Base-by-base conservation (phyloP, 495 filamentous ascomycete genomes). In the Aspergillus leporis region DNA sequence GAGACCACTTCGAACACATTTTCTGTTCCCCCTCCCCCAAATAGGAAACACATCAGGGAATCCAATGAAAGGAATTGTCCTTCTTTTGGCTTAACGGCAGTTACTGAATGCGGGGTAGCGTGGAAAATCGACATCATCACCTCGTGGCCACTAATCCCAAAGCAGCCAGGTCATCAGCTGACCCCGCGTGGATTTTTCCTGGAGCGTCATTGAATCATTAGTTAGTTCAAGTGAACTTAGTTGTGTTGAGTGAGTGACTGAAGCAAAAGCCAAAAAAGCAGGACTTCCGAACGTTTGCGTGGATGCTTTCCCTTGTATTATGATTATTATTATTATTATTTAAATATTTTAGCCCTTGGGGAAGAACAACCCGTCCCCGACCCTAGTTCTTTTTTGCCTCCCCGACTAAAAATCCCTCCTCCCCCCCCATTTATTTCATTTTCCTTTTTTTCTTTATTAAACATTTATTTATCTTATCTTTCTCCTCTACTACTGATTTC, bases 41-140 rank as follows among this genome's bases (percentile, higher is more conserved):
- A 28, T 28, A 28, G 25, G 25, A 28, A 28, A 28, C 25, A 28
- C 25, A 28, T 28, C 25, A 28, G n/a, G n/a, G n/a, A n/a, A 28
- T 28, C 25, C 25, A 6, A n/a, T n/a, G n/a, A n/a, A n/a, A n/a
- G n/a, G n/a, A n/a, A 28, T 28, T 28, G 3, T 28, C 25, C 25
- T 28, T 6, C 25, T 28, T 3, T 3, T 28, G 25, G 25, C 25
- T 48, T 56, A 51, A 52, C 55, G 49, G 43, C 32, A 62, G n/a
- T 67, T 67, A 62, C 65, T 62, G 46, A 40, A 64, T 67, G 65
- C 61, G 65, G 65, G 65, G 65, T 62, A 60, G 58, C 52, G 61
- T 53, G 40, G 45, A 22, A 48, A 6, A 6, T 3, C 6, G 25
- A 28, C 3, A 28, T 3, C 38, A 7, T 41, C 38, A n/a, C 60